A percentile compares a stretch with the other conserved stretches of the same genome.
These are phyloP conservation scores for Trichomonascaceae sp. DNA, from an alignment of 1,139 yeast species.

Conservation along the genomic window DNA sequence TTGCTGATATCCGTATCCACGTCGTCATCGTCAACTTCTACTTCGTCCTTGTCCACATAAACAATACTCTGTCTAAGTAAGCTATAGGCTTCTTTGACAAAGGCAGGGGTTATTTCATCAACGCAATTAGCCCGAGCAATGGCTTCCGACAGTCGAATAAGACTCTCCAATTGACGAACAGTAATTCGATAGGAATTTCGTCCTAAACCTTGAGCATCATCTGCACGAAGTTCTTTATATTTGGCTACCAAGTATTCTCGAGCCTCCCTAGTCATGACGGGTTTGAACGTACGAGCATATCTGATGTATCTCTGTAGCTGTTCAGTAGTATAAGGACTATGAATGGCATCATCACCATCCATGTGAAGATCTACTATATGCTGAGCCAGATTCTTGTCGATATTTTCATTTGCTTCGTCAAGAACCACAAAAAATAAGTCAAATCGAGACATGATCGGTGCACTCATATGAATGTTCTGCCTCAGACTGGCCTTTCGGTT, in stretches of 20 bases:
- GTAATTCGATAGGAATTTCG: constrained; percentile 85
- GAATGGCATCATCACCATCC: constrained; percentile 83
- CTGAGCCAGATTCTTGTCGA: constrained; percentile 83
- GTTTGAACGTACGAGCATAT: constrained; percentile 91
- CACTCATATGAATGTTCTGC: constrained; percentile 93
- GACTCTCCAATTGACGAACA: constrained; percentile 88
- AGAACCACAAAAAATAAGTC: constrained; percentile 90
- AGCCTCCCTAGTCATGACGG: constrained; percentile 78
- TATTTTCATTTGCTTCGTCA: constrained; percentile 89
- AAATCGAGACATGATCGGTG: constrained; percentile 98
- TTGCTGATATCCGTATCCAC: constrained; percentile 27
- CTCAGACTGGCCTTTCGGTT: constrained; percentile 79
- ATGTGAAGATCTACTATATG: constrained; percentile 93
- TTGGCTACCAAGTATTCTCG: constrained; percentile 69
- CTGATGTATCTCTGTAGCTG: constrained; percentile 83
- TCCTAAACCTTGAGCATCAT: constrained; percentile 90
- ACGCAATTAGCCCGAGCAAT: constrained; percentile 97
- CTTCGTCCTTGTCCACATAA: constrained; percentile 90
- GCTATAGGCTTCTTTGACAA: constrained; percentile 92
- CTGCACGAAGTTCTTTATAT: constrained; percentile 81
- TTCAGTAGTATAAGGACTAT: constrained; percentile 86
- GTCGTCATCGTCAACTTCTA: constrained; percentile 59
- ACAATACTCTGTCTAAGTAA: constrained; percentile 85
- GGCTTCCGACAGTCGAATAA: constrained; percentile 92
- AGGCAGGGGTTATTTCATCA: constrained; percentile 75